These are phyloP conservation scores for Arthroderma sp. DNA, from an alignment of 2,329 filamentous ascomycete genomes.

Conservation along the genomic window DNA sequence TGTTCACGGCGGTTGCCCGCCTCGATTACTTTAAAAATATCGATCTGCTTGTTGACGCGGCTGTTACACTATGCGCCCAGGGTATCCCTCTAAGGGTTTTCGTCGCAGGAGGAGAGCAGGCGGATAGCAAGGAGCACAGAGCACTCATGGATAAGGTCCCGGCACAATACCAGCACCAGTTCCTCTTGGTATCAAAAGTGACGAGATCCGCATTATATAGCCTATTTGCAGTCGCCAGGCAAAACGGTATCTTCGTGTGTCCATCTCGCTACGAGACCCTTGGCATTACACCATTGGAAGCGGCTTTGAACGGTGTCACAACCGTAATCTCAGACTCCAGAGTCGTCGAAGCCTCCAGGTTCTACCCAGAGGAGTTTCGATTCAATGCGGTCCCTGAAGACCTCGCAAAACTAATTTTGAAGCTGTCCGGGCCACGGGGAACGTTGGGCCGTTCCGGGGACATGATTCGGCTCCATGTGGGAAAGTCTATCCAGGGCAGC, in stretches of 20 bases:
- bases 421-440: neutral
- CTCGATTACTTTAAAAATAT: conserved; percentile 2
- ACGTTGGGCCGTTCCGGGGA: neutral
- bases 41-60: conserved; percentile 2
- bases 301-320: neutral
- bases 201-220: neutral
- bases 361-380: neutral
- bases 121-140: neutral
- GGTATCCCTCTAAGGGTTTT: neutral
- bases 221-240: neutral
- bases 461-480: neutral
- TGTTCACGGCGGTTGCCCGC: conserved; percentile 1
- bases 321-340: neutral
- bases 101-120: neutral
- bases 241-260: neutral
- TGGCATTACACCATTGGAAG: neutral
- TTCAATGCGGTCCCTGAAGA: neutral
- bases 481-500: conserved; percentile 1
- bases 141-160: neutral
- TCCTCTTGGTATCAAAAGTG: neutral
- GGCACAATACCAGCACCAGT: neutral
- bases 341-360: neutral
- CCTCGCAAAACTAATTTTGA: neutral
- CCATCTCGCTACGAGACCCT: conserved; percentile 4
- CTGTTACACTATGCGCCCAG: neutral